These are phyloP conservation scores for Gossypium sturtianum DNA, from an alignment of 345 rosid genomes.

Conservation along the genomic window DNA sequence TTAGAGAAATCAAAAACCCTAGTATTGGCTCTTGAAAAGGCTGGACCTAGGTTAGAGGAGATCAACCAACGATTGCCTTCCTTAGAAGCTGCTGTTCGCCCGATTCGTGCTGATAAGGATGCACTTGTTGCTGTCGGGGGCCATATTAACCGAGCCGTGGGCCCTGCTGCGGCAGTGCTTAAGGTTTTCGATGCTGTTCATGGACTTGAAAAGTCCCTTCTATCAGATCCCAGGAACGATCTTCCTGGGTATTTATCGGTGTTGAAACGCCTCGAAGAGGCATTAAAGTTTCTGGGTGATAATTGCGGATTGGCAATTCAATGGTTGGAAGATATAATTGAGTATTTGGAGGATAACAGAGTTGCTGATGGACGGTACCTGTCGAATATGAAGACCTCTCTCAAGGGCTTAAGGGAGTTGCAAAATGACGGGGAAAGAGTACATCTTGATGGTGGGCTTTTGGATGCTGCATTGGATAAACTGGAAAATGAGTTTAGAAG, in stretches of 20 bases:
- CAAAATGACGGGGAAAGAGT: constrained; percentile 34
- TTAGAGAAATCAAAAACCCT: constrained; percentile 79
- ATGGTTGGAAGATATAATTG: constrained; percentile 98
- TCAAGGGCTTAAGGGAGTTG: constrained; percentile 60
- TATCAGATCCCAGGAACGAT: constrained; percentile 80
- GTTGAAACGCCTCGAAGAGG: constrained; percentile 89
- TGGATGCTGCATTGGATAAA: constrained; percentile 75
- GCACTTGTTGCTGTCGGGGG: constrained; percentile 84
- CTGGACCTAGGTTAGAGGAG: constrained; percentile 77
- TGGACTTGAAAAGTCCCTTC: constrained; percentile 81
- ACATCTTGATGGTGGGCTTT: constrained; percentile 79
- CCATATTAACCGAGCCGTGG: constrained; percentile 94
- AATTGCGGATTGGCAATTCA: constrained; percentile 94
- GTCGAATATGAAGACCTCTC: constrained; percentile 54
- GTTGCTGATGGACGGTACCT: constrained; percentile 79
- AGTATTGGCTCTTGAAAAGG: constrained; percentile 46
- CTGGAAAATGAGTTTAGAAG: constrained; percentile 68
- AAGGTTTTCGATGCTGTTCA: constrained; percentile 98
- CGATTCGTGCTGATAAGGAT: constrained; percentile 85
- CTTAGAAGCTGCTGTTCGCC: constrained; percentile 79
- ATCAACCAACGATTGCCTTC: constrained; percentile 70
- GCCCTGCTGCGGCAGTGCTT: constrained; percentile 97
- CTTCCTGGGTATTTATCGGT: constrained; percentile 79
- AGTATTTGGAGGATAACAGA: constrained; percentile 79
- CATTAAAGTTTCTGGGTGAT: constrained; percentile 79